Percentiles rank a stretch among this genome's conserved stretches.
These are phyloP conservation scores for Plantago elongata DNA, from an alignment of 257 asterid species.

Conservation along the genomic window DNA sequence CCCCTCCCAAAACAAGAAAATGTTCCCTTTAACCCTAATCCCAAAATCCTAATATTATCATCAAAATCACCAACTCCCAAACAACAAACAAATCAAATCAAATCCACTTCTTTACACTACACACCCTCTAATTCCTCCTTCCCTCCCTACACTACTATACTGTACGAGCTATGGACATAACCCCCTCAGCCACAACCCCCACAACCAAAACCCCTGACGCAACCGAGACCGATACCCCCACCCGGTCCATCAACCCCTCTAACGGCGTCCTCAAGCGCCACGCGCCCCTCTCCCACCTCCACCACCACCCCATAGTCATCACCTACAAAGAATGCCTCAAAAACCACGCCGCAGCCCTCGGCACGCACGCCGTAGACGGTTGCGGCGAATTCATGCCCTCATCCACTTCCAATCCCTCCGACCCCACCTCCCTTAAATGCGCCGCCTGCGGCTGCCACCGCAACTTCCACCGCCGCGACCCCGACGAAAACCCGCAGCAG, in stretches of 20 bases:
- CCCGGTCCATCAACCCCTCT: slow-evolving; percentile 52
- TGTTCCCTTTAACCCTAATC: slow-evolving; percentile 27
- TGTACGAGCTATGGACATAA: slow-evolving; percentile 50
- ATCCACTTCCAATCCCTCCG: slow-evolving; percentile 47
- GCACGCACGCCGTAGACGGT: slow-evolving; percentile 94
- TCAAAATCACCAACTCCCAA: too few species aligned
- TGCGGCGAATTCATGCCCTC: slow-evolving; percentile 98
- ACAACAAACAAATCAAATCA: too few species aligned
- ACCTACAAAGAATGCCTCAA: slow-evolving; percentile 85
- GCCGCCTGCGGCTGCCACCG: slow-evolving; percentile 99
- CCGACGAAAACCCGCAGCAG: slow-evolving; percentile 38
- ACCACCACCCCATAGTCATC: slow-evolving; percentile 54
- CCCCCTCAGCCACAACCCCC: slow-evolving; percentile 25
- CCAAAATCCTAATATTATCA: slow-evolving; percentile 2
- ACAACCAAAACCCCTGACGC: slow-evolving; percentile 68
- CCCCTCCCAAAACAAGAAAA: slow-evolving; percentile 7
- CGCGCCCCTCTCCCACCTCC: slow-evolving; percentile 41
- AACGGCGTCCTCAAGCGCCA: slow-evolving; percentile 91
- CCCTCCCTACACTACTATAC: too few species aligned
- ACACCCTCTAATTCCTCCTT: too few species aligned
- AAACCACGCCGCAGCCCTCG: slow-evolving; percentile 85
- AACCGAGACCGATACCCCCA: slow-evolving; percentile 55
- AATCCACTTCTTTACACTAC: not conserved
- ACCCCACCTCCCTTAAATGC: slow-evolving; percentile 89
- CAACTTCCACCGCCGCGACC: slow-evolving; percentile 95